Evolutionary conservation across 2,329 filamentous ascomycete genomes (phyloP), one percentile per base, ranked within the genome.

Genomic region (Lasiodiplodia hormozganensis): DNA sequence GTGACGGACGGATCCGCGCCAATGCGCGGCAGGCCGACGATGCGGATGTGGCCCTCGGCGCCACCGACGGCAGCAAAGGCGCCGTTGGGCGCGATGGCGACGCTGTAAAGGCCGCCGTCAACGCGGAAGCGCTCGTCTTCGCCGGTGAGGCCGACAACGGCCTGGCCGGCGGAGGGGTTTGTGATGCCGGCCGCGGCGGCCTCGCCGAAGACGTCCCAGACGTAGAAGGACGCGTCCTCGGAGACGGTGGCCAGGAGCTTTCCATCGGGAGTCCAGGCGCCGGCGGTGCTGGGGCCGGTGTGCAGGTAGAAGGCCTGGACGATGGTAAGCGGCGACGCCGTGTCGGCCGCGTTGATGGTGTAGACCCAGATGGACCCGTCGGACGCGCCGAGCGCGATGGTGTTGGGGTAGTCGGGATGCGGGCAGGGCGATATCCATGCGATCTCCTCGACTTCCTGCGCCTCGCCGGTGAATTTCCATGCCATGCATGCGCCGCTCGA

Each of bases 291-390:
- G 34, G 92, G 83, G 21, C 83, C 91, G 3, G 92, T 95, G 83
- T 98, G 96, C 31, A 96, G 86, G 85, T 97, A 97, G 83, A 96
- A 97, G 31, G 91, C 91, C 82, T 97, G 93, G 5, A 96, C 86
- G 76, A 98, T 96, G 74, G 90, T 89, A 65, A 98, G 85, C 8
- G 92, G 85, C 38, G 82, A 82, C 16, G 84, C 80, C 43, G 83
- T 81, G 40, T 92, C 89, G 66, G 84, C 84, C 36, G 87, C 83
- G 78, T 94, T 90, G 75, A 98, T 86, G n/a, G 89, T 90, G 82
- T 97, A 97, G 11, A 99, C 91, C 96, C 96, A 99, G 52, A 97
- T 94, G 64, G 90, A 94, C 67, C 96, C 96, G 77, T 99, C 94
- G 43, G 87, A 92, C 40, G 94, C 94, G 68, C 96, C 96, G 8